phyloP scores from a whole-genome alignment of 2,329 filamentous ascomycete genomes.

The Fusarium scirpi region DNA sequence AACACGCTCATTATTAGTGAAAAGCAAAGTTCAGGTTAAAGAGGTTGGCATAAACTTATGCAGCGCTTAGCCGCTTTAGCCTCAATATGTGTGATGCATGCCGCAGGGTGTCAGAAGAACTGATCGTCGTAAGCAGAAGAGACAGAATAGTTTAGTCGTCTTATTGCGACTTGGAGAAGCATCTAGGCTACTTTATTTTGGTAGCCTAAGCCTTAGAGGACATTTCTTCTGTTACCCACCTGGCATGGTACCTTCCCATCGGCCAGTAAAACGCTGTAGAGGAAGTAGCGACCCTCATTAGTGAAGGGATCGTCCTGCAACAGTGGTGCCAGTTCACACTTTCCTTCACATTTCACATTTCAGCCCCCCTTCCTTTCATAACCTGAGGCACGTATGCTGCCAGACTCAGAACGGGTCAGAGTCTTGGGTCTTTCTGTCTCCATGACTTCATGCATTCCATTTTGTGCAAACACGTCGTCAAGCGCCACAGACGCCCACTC shows the following conservation, averaged over 20 bases:
- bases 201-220: no score
- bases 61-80: constrained; percentile 40
- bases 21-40: constrained; percentile 36
- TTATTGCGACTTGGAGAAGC: no score
- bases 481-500: constrained; percentile 40
- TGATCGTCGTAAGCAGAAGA: no score
- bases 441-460: constrained; percentile 54
- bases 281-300: constrained; percentile 26
- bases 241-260: not conserved
- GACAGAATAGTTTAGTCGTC: no score
- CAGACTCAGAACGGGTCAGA: constrained; percentile 21
- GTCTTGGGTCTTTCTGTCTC: constrained; percentile 36
- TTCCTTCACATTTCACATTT: constrained; percentile 23
- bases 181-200: no score
- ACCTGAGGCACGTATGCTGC: constrained; percentile 27
- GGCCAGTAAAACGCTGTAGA: not conserved
- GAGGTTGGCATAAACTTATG: constrained; percentile 39
- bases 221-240: no score
- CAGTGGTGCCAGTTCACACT: constrained; percentile 48
- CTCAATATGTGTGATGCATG: constrained; percentile 32
- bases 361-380: constrained; percentile 40
- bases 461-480: constrained; percentile 47
- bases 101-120: no score
- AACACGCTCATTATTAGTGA: constrained; percentile 8
- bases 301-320: constrained; percentile 47